Base-by-base conservation (phyloP, 257 asterid species). In the Primulina huaijiensis region DNA sequence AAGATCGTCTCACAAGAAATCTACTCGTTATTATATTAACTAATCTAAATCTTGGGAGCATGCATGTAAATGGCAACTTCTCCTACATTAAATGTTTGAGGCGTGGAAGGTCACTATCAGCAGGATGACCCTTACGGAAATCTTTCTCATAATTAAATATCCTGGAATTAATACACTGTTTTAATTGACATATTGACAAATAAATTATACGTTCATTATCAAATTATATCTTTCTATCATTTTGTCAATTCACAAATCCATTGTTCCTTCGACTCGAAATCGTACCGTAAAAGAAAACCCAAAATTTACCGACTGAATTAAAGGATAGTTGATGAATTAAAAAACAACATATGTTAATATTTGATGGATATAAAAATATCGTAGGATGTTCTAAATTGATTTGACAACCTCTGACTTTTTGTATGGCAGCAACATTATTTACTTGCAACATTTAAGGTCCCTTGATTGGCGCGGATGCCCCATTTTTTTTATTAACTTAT, bases 41-140 rank as follows among this genome's bases (percentile, higher is more conserved):
- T 27, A 27, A 0, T 3, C 31, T 34, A 33, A 61, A 40, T 1
- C 19, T 67, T 57, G 79, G 72, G 70, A 68, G 74, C 63, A 67
- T 67, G 74, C 63, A 67, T 67, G 79, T 35, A 52, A 60, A 43
- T 66, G 77, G 58, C 71, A 71, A 78, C 73, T 72, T 74, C 64
- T 77, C 64, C 35, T 70, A 38, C 11, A 60, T 66, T 70, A 69
- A 72, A 38, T 73, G 60, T 40, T 71, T 16, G 7, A 73, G 50
- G 62, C 70, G 64, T 3, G 31, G 71, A 68, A 76, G 30, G 73
- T 82, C 83, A 68, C 65, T 69, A 12, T 77, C 82, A 35, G 62
- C 66, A 69, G 78, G 68, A 79, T 65, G 80, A 82, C 27, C 84
- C 80, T 68, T 64, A 60, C 35, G 37, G 72, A 68, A 61, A 40